A percentile compares a stretch with the other conserved stretches of the same genome.
Conservation (phyloP, 1,284 basidiomycete species). For the Trametes versicolor region DNA sequence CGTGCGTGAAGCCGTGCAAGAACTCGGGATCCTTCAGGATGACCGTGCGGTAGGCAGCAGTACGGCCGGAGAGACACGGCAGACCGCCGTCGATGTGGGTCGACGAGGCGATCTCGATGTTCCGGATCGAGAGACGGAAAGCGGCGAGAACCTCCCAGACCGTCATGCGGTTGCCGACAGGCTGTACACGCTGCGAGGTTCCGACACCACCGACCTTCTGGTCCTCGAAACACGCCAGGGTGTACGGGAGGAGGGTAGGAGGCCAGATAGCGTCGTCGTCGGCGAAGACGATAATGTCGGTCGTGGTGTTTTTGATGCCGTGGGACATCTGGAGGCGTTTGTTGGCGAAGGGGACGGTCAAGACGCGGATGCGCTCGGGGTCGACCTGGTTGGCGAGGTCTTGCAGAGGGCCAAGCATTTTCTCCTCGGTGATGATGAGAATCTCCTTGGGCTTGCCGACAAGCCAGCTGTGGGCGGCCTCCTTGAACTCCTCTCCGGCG, state of each 20-base stretch:
- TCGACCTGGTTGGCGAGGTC: slow-evolving; percentile 89
- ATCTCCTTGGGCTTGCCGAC: slow-evolving; percentile 92
- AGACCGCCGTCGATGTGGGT: slow-evolving; percentile 94
- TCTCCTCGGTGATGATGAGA: slow-evolving; percentile 92
- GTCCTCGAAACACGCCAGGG: slow-evolving; percentile 93
- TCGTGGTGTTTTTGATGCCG: slow-evolving; percentile 88
- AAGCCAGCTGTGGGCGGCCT: slow-evolving; percentile 91
- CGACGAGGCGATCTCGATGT: slow-evolving; percentile 89
- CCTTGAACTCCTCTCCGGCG: slow-evolving; percentile 93
- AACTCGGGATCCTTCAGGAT: slow-evolving; percentile 95
- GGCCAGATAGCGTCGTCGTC: slow-evolving; percentile 98
- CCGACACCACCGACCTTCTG: slow-evolving; percentile 93
- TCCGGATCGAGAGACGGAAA: slow-evolving; percentile 90
- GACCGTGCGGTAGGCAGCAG: slow-evolving; percentile 91
- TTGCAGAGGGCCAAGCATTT: slow-evolving; percentile 87
- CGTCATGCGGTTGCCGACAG: slow-evolving; percentile 81
- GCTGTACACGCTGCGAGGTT: slow-evolving; percentile 89
- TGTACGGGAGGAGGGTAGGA: slow-evolving; percentile 83
- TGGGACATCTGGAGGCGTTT: slow-evolving; percentile 94
- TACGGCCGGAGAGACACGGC: slow-evolving; percentile 91
- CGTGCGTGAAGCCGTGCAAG: slow-evolving; percentile 91
- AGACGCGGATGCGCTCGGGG: slow-evolving; percentile 82
- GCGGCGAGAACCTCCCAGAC: slow-evolving; percentile 95
- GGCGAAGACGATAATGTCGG: slow-evolving; percentile 95
- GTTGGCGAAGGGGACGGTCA: slow-evolving; percentile 93